phyloP scores from a whole-genome alignment of 257 asterid species.

The Solanum habrochaites region DNA sequence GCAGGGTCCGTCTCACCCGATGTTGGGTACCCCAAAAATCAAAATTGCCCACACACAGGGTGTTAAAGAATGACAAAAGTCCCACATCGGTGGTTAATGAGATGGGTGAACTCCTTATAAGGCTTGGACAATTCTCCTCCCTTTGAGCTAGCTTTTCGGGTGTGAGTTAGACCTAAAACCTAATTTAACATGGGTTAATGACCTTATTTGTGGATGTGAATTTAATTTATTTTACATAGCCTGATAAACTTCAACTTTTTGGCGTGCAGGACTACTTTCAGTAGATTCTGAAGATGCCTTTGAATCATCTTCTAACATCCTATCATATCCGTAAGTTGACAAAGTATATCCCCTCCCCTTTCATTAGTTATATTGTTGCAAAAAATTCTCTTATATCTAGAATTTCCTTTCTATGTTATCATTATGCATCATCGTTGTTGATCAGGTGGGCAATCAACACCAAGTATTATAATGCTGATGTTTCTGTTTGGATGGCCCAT shows the following conservation, averaged over 20 bases:
- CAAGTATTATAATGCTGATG: constrained; percentile 82
- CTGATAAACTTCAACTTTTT: background rate
- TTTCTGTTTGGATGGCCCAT: constrained; percentile 67
- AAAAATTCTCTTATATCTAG: background rate
- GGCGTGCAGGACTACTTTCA: constrained; percentile 45
- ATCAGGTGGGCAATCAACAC: constrained; percentile 88
- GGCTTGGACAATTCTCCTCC: too few relatives aligned
- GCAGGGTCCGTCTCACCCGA: too few relatives aligned
- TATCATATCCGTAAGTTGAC: constrained; percentile 53
- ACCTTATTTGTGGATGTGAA: background rate
- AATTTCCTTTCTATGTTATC: background rate
- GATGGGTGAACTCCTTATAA: too few relatives aligned
- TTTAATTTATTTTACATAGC: background rate
- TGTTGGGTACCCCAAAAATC: too few relatives aligned
- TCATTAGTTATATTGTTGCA: background rate
- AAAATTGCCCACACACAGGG: too few relatives aligned
- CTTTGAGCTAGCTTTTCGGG: too few relatives aligned
- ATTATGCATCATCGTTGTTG: constrained; percentile 8
- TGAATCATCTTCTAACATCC: constrained; percentile 40
- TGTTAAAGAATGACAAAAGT: too few relatives aligned
- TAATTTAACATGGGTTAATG: background rate
- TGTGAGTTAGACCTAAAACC: too few relatives aligned
- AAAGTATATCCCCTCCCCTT: background rate
- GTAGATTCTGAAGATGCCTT: constrained; percentile 56
- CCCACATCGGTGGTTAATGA: too few relatives aligned